Base-by-base conservation (phyloP, 176 grass and related monocot genomes). In the Juncus effusus region DNA sequence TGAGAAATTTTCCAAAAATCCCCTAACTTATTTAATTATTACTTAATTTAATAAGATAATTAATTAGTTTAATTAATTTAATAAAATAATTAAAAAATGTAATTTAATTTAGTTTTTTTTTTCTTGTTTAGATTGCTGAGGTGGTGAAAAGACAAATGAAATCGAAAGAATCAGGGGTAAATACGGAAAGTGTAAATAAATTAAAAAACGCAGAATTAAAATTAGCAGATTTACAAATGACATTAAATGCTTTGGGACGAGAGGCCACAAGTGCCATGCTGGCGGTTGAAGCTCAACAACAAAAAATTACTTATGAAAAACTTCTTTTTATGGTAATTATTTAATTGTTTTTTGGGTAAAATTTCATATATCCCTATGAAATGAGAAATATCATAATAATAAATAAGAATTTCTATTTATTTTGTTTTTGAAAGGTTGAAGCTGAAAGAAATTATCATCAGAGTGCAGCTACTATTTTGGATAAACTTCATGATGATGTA, bases 161-260 rank as follows among this genome's bases (percentile, higher is more conserved):
- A 83, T 99, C 88, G 58, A 93, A 82, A 72, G 88, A 99, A 76
- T 67, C 67, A 40, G 84, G 73, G 58, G 76, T 79, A 75, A 93
- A 77, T 75, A 38, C 67, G 64, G 85, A 99, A 60, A 85, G 69
- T 79, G 85, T 80, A 42, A 65, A 53, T 57, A 99, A 99, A 76
- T 72, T 99, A 63, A 89, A 93, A 85, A 77, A 90, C 84, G 94
- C 94, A 80, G 94, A 99, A 79, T 86, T 74, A n/a, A 99, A 99
- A 85, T 80, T 99, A 83, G 80, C 85, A 59, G 88, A 99, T 62
- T 82, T 99, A 59, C 73, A 64, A 70, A 86, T 80, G 61, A 84
- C 78, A 4, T 65, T 93, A 61, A 80, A 82, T 70, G 80, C 94
- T 59, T 79, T 99, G 14, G 94, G 94, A 60, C 89, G 78, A 84